phyloP scores from a whole-genome alignment of 371 early-diverging fungal genomes.

The Mucor saturninus region DNA sequence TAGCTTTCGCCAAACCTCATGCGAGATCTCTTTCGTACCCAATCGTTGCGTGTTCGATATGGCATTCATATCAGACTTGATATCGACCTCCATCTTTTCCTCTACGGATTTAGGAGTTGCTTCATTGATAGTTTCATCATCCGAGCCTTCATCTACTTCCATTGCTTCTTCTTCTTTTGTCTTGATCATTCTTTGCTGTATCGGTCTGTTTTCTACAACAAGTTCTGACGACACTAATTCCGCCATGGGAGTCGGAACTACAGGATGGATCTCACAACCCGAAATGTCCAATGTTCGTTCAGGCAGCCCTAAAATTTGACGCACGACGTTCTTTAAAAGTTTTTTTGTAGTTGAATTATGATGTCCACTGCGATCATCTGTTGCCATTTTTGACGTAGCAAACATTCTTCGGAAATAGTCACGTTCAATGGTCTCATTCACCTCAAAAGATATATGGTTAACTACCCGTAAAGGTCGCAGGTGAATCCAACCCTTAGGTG shows the following conservation, averaged over 20 bases:
- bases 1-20: slow-evolving; percentile 43
- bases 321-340: slow-evolving; percentile 35
- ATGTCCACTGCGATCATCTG: slow-evolving; percentile 29
- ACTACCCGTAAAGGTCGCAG: slow-evolving; percentile 42
- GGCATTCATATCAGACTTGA: slow-evolving; percentile 9
- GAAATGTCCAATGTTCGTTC: background rate
- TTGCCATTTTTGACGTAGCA: slow-evolving; percentile 45
- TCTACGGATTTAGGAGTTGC: slow-evolving; percentile 9
- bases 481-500: slow-evolving; percentile 49
- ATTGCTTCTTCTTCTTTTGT: slow-evolving; percentile 39
- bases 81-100: slow-evolving; percentile 18
- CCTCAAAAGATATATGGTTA: slow-evolving; percentile 37
- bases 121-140: slow-evolving; percentile 25
- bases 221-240: no score
- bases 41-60: slow-evolving; percentile 21
- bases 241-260: no score
- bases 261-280: background rate
- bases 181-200: slow-evolving; percentile 21
- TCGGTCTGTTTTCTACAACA: background rate
- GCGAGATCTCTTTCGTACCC: slow-evolving; percentile 31
- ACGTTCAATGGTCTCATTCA: slow-evolving; percentile 46
- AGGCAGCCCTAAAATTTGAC: slow-evolving; percentile 33
- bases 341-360: slow-evolving; percentile 26
- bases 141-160: slow-evolving; percentile 32
- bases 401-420: slow-evolving; percentile 50